Evolutionary conservation across 192 early-diverging fungal species (phyloP), one percentile per base, ranked within the genome.

Genomic region (Dissophora ornata): DNA sequence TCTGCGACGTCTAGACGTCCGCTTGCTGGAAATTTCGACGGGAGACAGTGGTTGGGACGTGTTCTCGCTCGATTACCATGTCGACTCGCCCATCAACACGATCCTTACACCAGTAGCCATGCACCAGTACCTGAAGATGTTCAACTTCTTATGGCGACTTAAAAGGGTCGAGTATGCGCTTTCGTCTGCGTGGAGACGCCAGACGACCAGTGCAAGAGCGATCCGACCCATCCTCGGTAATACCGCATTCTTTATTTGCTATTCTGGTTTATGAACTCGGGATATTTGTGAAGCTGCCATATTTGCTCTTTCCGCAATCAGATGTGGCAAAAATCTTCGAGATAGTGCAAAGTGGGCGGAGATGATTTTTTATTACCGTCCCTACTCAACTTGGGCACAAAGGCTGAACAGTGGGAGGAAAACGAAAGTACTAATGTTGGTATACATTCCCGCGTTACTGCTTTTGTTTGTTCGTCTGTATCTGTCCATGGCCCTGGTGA

Each of bases 11-110:
- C 86, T 96, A 22, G 95, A 96, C 83, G 92, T 94, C 42, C 78
- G 92, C 5, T 51, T 95, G 19, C 60, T 93, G 11, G 90, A 92
- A 78, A 90, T 92, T 57, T 86, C 87, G 19, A 58, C 82, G 0
- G 88, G 87, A 21, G 91, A 94, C 54, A 80, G 80, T 47, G 93
- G 94, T 0, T 99, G 96, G 97, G 95, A 98, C 65, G 89, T 96
- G 0, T 97, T 99, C 71, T 86, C 87, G n/a, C 81, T 99, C 10
- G 87, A 90, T 66, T 99, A 99, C 80, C 88, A 84, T 45, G 86
- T 96, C 24, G 80, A 90, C 36, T 80, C 88, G 25, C 96, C 97
- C 5, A 82, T 99, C 56, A 91, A 90, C 57, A 92, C 94, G 2
- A 92, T 99, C 4, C 84, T 99, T 5, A 89, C 86, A 8, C 83